Evolutionary conservation across 495 filamentous ascomycete species (phyloP).

Genomic region (Trichoderma orchidacearum): DNA sequence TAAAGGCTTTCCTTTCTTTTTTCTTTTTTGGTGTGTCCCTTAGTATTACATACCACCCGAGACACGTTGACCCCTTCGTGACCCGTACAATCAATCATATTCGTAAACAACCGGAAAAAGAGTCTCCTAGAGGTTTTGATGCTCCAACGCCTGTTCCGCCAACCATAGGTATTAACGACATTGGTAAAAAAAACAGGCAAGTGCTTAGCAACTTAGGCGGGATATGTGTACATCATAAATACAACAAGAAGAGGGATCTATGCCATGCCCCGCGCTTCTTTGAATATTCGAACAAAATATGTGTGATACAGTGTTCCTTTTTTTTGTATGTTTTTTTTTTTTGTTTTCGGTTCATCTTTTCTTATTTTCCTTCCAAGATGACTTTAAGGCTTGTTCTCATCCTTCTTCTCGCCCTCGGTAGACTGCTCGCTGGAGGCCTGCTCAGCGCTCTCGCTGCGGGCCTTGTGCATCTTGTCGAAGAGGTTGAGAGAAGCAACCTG

Average conservation of each 20-base stretch:
- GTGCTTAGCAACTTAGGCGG: conserved; percentile 1
- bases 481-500: conserved; percentile 90
- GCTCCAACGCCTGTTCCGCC: conserved; percentile 3
- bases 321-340: not conserved
- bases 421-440: conserved; percentile 21
- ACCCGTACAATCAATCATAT: not conserved
- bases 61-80: no score
- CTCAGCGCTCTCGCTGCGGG: conserved; percentile 53
- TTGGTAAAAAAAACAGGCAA: not conserved
- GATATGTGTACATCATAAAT: conserved; percentile 4
- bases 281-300: not conserved
- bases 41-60: not conserved
- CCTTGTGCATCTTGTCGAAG: conserved; percentile 99
- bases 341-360: not conserved
- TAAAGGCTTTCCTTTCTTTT: not conserved
- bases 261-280: not conserved
- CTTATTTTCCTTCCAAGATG: not conserved
- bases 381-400: conserved; percentile 35
- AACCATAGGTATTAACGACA: conserved; percentile 3
- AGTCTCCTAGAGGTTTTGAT: conserved; percentile 1
- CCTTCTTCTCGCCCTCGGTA: conserved; percentile 80
- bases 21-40: not conserved
- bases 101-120: not conserved
- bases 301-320: not conserved
- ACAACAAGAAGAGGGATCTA: conserved; percentile 2